Base-by-base conservation (phyloP, 371 early-diverging fungal species). In the Dentiscutata heterogama region DNA sequence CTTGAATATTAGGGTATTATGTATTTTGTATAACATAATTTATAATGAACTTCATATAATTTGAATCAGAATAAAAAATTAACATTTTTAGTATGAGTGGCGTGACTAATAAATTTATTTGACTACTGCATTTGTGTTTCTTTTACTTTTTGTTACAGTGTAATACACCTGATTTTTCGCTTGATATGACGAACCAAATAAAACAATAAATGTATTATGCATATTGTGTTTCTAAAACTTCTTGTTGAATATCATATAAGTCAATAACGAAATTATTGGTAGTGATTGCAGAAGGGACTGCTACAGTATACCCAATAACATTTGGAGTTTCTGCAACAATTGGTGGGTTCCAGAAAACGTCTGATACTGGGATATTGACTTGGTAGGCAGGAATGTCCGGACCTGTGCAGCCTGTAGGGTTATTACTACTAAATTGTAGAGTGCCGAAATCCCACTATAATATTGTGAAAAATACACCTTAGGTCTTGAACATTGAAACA, bases 391-490 rank as follows among this genome's bases (percentile, higher is more conserved):
- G 61, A 76, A 76, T 18, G 14, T 61, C 61, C 31, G 77, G 42
- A 7, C 63, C 64, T 42, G 16, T 42, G 42, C 63, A 77, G 61
- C 29, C 56, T 18, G 77, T 77, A 42, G 25, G 10, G 5, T 10
- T n/a, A 61, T 27, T 18, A 77, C 18, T 77, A 16, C 27, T 27
- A 61, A 31, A 46, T 4, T 42, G 27, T 50, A 77, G 18, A 39
- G 77, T 77, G 60, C 61, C 77, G 14, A 77, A 61, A 25, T 63
- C 50, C 77, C 46, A 77, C 77, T 77, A 64, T 42, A 39, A 77
- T 63, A 61, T 77, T n/a, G n/a, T n/a, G 22, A 3, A 2, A 46
- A 46, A 61, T 56, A 10, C 46, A 20, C 25, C 39, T 39, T 46
- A 77, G 14, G n/a, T 2, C 14, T 50, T 61, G n/a, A 77, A 46